A percentile compares a stretch with the other conserved stretches of the same genome.
Evolutionary conservation across 139 green algal species (phyloP).

Genomic region (Chlorella ohadii): DNA sequence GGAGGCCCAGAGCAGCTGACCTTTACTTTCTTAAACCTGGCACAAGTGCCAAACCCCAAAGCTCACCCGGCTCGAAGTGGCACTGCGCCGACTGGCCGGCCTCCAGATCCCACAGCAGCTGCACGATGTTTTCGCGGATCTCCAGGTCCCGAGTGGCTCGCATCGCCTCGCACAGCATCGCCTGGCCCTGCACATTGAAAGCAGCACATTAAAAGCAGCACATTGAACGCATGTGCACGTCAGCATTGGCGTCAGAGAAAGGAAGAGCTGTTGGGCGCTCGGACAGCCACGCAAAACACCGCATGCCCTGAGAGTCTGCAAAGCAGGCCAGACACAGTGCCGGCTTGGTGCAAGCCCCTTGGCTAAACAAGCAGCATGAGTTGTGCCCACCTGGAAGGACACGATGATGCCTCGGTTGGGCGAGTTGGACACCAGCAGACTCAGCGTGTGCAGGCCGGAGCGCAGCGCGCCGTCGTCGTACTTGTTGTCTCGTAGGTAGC

Average conservation of each 20-base stretch:
- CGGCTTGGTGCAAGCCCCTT: too few species aligned
- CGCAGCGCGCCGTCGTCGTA: constrained; percentile 31
- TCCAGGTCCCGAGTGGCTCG: constrained; percentile 18
- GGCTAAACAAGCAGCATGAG: too few species aligned
- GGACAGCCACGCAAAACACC: too few species aligned
- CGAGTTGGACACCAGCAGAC: constrained; percentile 48
- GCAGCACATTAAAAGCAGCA: too few species aligned
- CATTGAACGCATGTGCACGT: too few species aligned
- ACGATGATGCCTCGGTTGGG: constrained; percentile 46
- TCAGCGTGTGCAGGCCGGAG: constrained; percentile 42
- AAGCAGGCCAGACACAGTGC: too few species aligned
- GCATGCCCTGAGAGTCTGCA: too few species aligned
- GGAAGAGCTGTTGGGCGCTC: too few species aligned
- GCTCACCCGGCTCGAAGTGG: constrained; percentile 10
- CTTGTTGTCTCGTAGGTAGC: constrained; percentile 25
- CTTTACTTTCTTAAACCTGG: too few species aligned
- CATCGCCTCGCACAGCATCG: constrained; percentile 37
- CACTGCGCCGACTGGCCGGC: neutral
- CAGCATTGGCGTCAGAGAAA: too few species aligned
- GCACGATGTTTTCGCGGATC: constrained; percentile 39
- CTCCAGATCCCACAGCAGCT: constrained; percentile 54
- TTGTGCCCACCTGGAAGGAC: constrained; percentile 20
- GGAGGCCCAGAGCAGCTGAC: too few species aligned
- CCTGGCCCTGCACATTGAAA: constrained; percentile 17
- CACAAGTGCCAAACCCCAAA: too few species aligned